A percentile compares a stretch with the other conserved stretches of the same genome.
phyloP scores from a whole-genome alignment of 768 basidiomycete species.

The Suillus plorans region DNA sequence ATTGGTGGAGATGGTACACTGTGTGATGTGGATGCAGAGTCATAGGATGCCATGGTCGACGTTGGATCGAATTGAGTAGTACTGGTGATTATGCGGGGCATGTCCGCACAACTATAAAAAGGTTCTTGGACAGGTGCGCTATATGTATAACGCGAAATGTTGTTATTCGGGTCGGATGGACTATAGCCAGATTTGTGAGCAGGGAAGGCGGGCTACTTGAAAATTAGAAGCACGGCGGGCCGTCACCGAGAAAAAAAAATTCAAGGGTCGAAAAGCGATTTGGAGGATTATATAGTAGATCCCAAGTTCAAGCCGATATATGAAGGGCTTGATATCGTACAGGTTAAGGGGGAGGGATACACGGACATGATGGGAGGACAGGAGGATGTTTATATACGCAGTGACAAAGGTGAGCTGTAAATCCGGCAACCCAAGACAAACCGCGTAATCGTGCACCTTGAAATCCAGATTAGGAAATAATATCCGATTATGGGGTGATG shows the following conservation, averaged over 20 bases:
- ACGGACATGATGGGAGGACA: constrained; percentile 33
- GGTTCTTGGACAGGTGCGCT: neutral
- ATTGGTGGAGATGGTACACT: constrained; percentile 16
- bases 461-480: constrained; percentile 16
- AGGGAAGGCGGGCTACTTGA: constrained; percentile 11
- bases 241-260: neutral
- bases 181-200: neutral
- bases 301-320: neutral
- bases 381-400: constrained; percentile 21
- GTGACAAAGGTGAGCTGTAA: constrained; percentile 29
- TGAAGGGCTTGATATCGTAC: neutral
- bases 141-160: constrained; percentile 3
- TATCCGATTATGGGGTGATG: neutral
- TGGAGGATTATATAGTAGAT: neutral
- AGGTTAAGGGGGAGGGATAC: constrained; percentile 7
- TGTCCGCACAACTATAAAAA: constrained; percentile 1
- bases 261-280: neutral
- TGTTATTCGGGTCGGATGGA: neutral
- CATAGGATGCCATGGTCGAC: constrained; percentile 17
- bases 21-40: constrained; percentile 21
- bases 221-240: constrained; percentile 6
- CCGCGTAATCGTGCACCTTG: constrained; percentile 23
- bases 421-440: constrained; percentile 23
- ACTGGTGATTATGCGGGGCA: constrained; percentile 8
- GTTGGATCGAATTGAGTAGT: constrained; percentile 9